These are phyloP conservation scores for Novymonas esmeraldas DNA, from an alignment of 208 protist genomes.

Conservation along the genomic window DNA sequence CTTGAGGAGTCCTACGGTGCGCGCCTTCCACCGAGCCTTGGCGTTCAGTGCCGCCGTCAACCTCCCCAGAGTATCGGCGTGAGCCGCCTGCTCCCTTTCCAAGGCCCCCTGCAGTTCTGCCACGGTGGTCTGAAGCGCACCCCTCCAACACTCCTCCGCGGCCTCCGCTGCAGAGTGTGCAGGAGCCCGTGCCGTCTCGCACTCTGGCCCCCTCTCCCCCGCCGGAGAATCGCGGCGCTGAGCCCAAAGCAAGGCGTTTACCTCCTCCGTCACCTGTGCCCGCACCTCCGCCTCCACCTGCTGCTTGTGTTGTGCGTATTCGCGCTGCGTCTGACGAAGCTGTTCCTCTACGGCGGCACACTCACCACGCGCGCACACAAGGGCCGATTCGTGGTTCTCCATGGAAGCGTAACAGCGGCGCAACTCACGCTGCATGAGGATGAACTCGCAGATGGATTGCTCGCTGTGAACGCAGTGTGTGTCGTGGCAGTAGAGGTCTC, in stretches of 20 bases:
- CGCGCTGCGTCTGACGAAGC: slow-evolving; percentile 11
- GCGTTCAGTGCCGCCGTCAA: slow-evolving; percentile 2
- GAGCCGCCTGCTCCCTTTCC: slow-evolving; percentile 14
- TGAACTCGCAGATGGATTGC: slow-evolving; percentile 70
- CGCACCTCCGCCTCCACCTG: slow-evolving; percentile 16
- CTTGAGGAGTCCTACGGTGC: slow-evolving; percentile 5
- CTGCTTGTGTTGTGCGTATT: slow-evolving; percentile 1
- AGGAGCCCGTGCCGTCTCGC: not conserved
- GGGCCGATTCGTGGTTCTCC: slow-evolving; percentile 32
- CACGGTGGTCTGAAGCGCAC: slow-evolving; percentile 1
- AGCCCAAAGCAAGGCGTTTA: not conserved
- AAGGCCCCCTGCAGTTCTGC: slow-evolving; percentile 15
- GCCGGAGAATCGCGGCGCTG: not conserved
- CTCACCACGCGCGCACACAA: slow-evolving; percentile 26
- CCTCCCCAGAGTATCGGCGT: slow-evolving; percentile 9
- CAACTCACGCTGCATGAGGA: slow-evolving; percentile 61
- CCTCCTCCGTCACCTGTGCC: slow-evolving; percentile 17
- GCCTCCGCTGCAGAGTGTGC: not conserved
- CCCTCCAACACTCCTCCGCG: not conserved
- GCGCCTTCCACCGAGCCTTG: slow-evolving; percentile 6
- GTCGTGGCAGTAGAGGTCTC: slow-evolving; percentile 28
- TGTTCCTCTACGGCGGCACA: slow-evolving; percentile 6
- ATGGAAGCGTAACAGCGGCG: slow-evolving; percentile 53
- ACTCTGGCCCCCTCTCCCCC: not conserved
- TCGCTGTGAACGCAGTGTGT: slow-evolving; percentile 65